Conservation (phyloP, 768 basidiomycete species). For the Crassisporium funariophilum region DNA sequence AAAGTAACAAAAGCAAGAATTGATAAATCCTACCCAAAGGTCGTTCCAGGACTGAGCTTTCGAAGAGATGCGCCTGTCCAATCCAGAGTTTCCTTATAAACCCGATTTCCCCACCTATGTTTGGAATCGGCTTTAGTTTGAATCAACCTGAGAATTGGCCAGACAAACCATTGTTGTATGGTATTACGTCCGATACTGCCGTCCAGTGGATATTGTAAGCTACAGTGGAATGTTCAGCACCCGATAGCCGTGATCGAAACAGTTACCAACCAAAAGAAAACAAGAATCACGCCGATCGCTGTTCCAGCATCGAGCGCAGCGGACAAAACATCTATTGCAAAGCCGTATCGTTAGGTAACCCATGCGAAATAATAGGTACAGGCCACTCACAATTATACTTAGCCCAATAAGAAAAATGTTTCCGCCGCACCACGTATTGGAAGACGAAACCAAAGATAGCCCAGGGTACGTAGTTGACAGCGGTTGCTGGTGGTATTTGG, state of each 20-base stretch:
- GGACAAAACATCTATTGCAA: constrained; percentile 61
- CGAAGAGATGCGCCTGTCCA: constrained; percentile 32
- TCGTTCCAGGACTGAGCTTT: constrained; percentile 27
- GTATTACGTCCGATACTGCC: constrained; percentile 39
- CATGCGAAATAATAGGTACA: not conserved
- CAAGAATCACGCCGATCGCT: constrained; percentile 62
- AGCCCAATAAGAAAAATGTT: constrained; percentile 72
- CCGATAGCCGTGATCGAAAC: not conserved
- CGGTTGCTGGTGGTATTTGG: constrained; percentile 79
- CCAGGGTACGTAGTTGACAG: constrained; percentile 86
- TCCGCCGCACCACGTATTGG: constrained; percentile 68
- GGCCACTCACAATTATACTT: constrained; percentile 68
- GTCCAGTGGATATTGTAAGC: constrained; percentile 47
- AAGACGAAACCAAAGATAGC: constrained; percentile 76
- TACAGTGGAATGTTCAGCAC: constrained; percentile 12
- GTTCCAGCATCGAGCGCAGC: constrained; percentile 78
- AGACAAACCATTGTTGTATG: constrained; percentile 38
- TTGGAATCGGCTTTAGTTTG: not conserved
- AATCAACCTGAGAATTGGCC: not conserved
- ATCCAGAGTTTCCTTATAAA: constrained; percentile 37
- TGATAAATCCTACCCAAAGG: constrained; percentile 39
- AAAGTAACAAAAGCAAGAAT: not conserved
- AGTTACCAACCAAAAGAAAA: constrained; percentile 66
- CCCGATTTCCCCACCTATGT: constrained; percentile 41
- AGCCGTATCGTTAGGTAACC: not conserved